phyloP scores from a whole-genome alignment of 2,329 filamentous ascomycete species.

The Uncinocarpus reesii region DNA sequence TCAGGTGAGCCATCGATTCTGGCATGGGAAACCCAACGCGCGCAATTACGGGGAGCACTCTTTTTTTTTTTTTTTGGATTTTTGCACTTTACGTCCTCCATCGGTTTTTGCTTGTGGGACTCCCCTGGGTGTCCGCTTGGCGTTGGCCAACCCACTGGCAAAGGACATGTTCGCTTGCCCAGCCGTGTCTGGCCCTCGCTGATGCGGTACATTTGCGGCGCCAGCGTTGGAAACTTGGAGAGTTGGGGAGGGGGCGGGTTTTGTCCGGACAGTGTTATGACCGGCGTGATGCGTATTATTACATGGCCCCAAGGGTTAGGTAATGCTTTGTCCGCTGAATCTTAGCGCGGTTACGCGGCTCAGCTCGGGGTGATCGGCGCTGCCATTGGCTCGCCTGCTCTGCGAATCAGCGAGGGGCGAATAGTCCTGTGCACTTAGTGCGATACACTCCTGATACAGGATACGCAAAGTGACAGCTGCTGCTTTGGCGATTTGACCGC shows the following conservation, averaged over 20 bases:
- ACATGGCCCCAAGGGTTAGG: too few species aligned
- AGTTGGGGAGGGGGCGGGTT: too few species aligned
- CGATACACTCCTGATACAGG: not conserved
- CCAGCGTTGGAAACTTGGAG: too few species aligned
- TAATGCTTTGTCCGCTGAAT: not conserved
- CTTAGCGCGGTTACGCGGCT: constrained; percentile 11
- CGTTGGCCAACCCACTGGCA: not conserved
- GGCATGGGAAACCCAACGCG: not conserved
- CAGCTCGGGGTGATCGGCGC: not conserved
- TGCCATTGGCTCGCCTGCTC: not conserved
- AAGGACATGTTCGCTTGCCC: not conserved
- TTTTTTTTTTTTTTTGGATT: not conserved
- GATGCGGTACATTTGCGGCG: not conserved
- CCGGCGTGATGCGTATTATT: too few species aligned
- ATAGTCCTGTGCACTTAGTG: not conserved
- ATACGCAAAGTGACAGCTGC: too few species aligned
- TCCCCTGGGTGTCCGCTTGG: too few species aligned
- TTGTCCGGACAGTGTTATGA: too few species aligned
- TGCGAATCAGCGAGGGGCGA: not conserved
- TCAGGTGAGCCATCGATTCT: not conserved
- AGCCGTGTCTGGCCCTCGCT: not conserved
- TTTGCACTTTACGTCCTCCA: too few species aligned
- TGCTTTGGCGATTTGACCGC: too few species aligned
- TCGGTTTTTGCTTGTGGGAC: too few species aligned
- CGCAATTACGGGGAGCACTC: constrained; percentile 1